Conservation (phyloP, 139 green algal species). For the Chlorella sp. region DNA sequence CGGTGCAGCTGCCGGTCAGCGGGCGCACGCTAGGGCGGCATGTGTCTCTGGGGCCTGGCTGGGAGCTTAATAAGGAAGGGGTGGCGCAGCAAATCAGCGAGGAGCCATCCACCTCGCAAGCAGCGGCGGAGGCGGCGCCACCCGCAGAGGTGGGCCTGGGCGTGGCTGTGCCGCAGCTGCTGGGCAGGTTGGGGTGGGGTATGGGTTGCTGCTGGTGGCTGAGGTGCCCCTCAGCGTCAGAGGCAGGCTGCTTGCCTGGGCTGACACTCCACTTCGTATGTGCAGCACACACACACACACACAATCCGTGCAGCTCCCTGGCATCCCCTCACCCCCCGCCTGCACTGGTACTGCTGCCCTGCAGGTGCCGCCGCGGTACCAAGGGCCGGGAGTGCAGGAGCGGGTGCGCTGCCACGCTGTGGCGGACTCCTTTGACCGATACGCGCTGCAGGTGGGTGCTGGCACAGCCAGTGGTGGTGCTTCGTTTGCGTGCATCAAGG, state of each 20-base stretch:
- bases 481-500: no score
- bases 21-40: conserved; percentile 23
- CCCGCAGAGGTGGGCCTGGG: not conserved
- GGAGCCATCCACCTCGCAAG: conserved; percentile 17
- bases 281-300: no score
- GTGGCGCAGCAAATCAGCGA: not conserved
- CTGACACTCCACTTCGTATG: no score
- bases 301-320: no score
- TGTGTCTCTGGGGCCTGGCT: conserved; percentile 31
- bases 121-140: not conserved
- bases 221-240: no score
- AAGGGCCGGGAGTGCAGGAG: conserved; percentile 15
- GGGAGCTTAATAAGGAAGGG: conserved; percentile 23
- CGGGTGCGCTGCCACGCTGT: conserved; percentile 40
- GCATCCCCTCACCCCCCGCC: not conserved
- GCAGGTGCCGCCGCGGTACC: conserved; percentile 24
- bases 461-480: no score
- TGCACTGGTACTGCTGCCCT: not conserved
- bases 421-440: conserved; percentile 27
- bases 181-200: not conserved
- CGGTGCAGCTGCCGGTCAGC: conserved; percentile 27
- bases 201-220: no score
- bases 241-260: no score
- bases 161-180: not conserved
- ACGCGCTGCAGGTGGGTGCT: conserved; percentile 18